A percentile compares a stretch with the other conserved stretches of the same genome.
These are phyloP conservation scores for Venturia asperata DNA, from an alignment of 2,329 filamentous ascomycete genomes.

Conservation along the genomic window DNA sequence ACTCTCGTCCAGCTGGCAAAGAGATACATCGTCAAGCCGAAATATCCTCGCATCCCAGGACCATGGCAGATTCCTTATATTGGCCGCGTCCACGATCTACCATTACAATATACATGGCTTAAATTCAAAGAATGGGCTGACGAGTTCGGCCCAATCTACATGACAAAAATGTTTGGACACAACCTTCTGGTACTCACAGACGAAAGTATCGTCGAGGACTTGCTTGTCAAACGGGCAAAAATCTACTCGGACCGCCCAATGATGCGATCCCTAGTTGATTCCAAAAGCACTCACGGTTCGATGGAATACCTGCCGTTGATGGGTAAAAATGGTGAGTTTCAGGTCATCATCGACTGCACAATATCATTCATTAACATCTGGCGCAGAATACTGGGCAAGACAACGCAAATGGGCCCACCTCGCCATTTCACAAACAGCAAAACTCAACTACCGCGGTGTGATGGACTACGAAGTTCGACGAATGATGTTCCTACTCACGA, in stretches of 20 bases:
- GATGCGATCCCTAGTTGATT: conserved; percentile 47
- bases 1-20: conserved; percentile 3
- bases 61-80: conserved; percentile 34
- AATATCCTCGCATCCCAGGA: conserved; percentile 30
- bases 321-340: conserved; percentile 47
- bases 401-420: conserved; percentile 48
- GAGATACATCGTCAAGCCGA: conserved; percentile 4
- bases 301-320: conserved; percentile 52
- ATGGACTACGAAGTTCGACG: conserved; percentile 50
- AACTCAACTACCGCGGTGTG: conserved; percentile 38
- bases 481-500: conserved; percentile 44
- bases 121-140: conserved; percentile 37
- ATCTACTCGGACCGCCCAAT: conserved; percentile 37
- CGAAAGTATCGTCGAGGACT: conserved; percentile 38
- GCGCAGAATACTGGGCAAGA: conserved; percentile 47
- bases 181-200: conserved; percentile 34
- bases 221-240: conserved; percentile 36
- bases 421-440: conserved; percentile 42
- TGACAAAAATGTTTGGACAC: conserved; percentile 39
- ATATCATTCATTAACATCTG: conserved; percentile 18
- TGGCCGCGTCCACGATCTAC: conserved; percentile 41
- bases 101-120: conserved; percentile 43
- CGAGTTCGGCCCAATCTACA: conserved; percentile 36
- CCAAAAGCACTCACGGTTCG: conserved; percentile 48
- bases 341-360: background rate